phyloP scores from a whole-genome alignment of 139 green algal species.

The Eudorina sp. region DNA sequence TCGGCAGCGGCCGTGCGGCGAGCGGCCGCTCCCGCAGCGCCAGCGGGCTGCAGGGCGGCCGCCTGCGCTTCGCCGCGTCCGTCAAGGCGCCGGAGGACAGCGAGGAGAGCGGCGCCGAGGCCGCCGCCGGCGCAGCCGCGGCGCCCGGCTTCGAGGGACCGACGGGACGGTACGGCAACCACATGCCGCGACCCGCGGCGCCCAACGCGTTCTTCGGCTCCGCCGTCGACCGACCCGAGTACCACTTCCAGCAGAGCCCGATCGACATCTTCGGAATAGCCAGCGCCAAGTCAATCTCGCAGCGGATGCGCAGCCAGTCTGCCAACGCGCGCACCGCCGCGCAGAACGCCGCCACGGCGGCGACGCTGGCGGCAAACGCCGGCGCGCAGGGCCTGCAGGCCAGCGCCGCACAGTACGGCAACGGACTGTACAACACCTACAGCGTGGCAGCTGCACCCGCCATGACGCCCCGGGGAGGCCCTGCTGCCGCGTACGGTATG shows the following conservation, averaged over 20 bases:
- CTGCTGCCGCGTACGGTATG: not conserved
- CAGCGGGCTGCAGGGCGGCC: not conserved
- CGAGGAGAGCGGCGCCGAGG: not conserved
- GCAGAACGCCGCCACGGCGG: not conserved
- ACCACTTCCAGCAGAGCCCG: not conserved
- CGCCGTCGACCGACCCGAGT: constrained; percentile 33
- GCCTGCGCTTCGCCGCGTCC: constrained; percentile 16
- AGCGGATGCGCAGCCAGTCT: not conserved
- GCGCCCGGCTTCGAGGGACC: not conserved
- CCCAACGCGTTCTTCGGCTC: constrained; percentile 44
- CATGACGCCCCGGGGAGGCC: not conserved
- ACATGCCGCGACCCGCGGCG: constrained; percentile 24
- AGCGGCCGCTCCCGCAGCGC: not conserved
- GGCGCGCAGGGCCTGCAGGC: not conserved
- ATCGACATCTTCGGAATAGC: not conserved
- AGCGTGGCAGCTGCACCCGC: not conserved
- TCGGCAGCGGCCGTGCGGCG: not conserved
- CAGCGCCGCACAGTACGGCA: not conserved
- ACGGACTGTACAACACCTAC: not conserved
- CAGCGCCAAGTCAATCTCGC: not conserved
- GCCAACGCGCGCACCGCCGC: not conserved
- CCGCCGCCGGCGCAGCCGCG: not conserved
- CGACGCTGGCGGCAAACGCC: not conserved
- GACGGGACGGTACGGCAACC: constrained; percentile 20
- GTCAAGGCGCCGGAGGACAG: not conserved